Evolutionary conservation across 2,329 filamentous ascomycete species (phyloP), one percentile per base, ranked within the genome.

Genomic region (Alternaria incomplexa): DNA sequence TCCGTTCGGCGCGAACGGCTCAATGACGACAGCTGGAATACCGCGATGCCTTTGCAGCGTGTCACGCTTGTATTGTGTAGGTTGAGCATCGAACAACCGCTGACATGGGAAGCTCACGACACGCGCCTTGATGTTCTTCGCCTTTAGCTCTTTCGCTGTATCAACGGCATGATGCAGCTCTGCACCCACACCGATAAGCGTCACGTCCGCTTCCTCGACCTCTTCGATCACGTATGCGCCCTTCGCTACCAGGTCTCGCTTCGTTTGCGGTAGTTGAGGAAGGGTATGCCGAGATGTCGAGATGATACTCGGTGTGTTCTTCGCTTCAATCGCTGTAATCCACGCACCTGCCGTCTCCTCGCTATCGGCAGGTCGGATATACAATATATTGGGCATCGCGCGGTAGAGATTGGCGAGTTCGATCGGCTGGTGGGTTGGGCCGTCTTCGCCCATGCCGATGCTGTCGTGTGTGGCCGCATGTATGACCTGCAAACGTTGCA

Each of bases 381-480:
- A 89, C 1, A 85, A 77, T 1, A 90, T 66, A 64, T 89, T 88
- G 0, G 87, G 88, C 87, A 90, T 90, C 8, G 87, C 84, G 3
- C 88, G 84, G 73, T 87, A 90, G 3, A 90, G 78, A 0, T 83
- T 75, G 6, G 84, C 83, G 0, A 90, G 80, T 30, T 84, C 87
- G 22, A 90, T 83, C 2, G 88, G 87, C 71, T 90, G 88, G 65
- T 90, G 88, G 0, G 88, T 89, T 0, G 87, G 88, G 0, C 87
- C 88, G 63, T 89, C 84, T 67, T 89, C 84, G 2, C 88, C 58
- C 40, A 82, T 86, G 20, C 84, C 88, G 25, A 77, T 77, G 85
- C 61, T 61, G 48, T 89, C 87, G 25, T 90, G 88, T 0, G 88
- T 90, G 2, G 87, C 88, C 30, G 85, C 81, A 70, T 89, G 87